These are phyloP conservation scores for Neonectria magnoliae DNA, from an alignment of 2,329 filamentous ascomycete genomes.

Conservation along the genomic window DNA sequence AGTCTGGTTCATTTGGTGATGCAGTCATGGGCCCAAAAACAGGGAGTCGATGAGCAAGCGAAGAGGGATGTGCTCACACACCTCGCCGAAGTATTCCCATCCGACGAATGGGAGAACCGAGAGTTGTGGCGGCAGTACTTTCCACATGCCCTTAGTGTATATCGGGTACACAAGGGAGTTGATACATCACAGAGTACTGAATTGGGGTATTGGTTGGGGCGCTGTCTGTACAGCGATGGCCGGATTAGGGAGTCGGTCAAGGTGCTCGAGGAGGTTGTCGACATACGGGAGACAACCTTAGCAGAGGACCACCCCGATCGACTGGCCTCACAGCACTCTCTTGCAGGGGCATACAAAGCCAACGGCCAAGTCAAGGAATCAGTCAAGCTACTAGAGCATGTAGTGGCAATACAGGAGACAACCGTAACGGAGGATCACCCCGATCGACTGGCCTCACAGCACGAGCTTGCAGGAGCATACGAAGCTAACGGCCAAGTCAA, in stretches of 20 bases:
- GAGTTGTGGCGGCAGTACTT: conserved; percentile 24
- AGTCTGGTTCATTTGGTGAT: conserved; percentile 50
- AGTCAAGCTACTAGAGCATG: not conserved
- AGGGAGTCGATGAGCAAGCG: not conserved
- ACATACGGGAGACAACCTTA: not conserved
- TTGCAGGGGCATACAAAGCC: not conserved
- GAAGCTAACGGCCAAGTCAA: not conserved
- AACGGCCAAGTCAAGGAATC: not conserved
- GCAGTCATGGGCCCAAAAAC: conserved; percentile 39
- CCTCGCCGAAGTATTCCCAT: conserved; percentile 1
- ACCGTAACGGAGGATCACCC: not conserved
- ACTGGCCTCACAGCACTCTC: not conserved
- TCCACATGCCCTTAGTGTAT: conserved; percentile 19
- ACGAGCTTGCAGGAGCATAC: not conserved
- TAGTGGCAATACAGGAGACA: too few species aligned
- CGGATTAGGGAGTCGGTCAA: not conserved
- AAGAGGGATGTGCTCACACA: not conserved
- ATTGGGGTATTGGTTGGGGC: not conserved
- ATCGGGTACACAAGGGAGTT: not conserved
- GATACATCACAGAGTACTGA: not conserved
- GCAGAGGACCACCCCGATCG: not conserved
- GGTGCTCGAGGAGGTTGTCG: not conserved
- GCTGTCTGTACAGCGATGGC: not conserved
- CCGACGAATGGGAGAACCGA: conserved; percentile 8
- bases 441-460: not conserved